A percentile compares a stretch with the other conserved stretches of the same genome.
phyloP scores from a whole-genome alignment of 2,329 filamentous ascomycete species.

The Rhytidhysteron rufulum region DNA sequence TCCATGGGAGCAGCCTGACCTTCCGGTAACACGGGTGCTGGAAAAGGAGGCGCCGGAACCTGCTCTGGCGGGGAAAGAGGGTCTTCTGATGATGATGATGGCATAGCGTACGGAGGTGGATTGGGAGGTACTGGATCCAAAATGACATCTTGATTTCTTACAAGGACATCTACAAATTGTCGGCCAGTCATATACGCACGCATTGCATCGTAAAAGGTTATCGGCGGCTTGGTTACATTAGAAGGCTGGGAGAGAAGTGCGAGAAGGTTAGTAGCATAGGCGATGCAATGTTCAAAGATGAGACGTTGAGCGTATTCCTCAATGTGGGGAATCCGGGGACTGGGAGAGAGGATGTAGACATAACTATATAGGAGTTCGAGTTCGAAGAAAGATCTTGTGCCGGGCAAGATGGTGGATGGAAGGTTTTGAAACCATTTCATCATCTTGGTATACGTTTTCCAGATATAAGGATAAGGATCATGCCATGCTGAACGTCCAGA shows the following conservation, averaged over 20 bases:
- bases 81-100: constrained; percentile 26
- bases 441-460: constrained; percentile 73
- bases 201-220: constrained; percentile 85
- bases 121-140: constrained; percentile 39
- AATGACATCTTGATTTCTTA: constrained; percentile 49
- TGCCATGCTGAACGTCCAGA: constrained; percentile 65
- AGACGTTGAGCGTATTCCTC: constrained; percentile 73
- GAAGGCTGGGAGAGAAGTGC: constrained; percentile 55
- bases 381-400: constrained; percentile 74
- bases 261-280: constrained; percentile 74
- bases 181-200: constrained; percentile 69
- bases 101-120: constrained; percentile 32
- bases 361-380: constrained; percentile 89
- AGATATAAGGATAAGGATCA: constrained; percentile 68
- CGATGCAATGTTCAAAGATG: constrained; percentile 80
- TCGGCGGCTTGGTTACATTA: constrained; percentile 59
- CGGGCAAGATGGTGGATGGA: constrained; percentile 59
- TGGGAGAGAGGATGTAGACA: constrained; percentile 82
- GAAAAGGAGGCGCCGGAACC: constrained; percentile 28
- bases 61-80: constrained; percentile 31
- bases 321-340: constrained; percentile 66
- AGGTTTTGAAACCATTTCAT: constrained; percentile 77
- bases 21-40: constrained; percentile 21
- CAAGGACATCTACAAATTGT: constrained; percentile 55
- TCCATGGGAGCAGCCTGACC: constrained; percentile 23